Evolutionary conservation across 768 basidiomycete species (phyloP), one percentile per base, ranked within the genome.

Genomic region (Termitomyces sp.): DNA sequence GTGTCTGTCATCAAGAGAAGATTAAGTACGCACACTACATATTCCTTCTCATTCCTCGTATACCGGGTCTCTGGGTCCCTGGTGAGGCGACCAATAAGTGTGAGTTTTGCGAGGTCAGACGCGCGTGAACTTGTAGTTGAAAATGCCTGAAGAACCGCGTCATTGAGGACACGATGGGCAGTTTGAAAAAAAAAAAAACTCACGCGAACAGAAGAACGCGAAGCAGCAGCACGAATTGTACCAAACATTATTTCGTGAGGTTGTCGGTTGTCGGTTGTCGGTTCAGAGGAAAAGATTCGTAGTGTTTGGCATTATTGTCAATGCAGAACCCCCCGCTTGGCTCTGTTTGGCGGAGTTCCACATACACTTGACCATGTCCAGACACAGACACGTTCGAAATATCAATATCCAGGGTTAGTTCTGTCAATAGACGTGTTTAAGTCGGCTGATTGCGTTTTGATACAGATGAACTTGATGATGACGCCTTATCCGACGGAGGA

Each of bases 341-440:
- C 48, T 36, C 16, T 55, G 56, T 61, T 66, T 62, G 57, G 20
- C 36, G 45, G 16, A 20, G 30, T 20, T 48, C 45, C n/a, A 16
- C 44, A 14, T 38, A 1, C 59, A 33, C 0, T n/a, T 36, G 8
- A 52, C 26, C 60, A 94, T 98, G 94, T 98, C 96, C 5, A 81
- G 97, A 70, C 97, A 98, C 73, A 86, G 94, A 67, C 82, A 87
- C 72, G 79, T 98, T 62, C 80, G 90, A 61, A 94, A 94, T 73
- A 75, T 98, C 30, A 85, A 97, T 70, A 76, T 97, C 43, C 76
- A 84, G 57, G 87, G 90, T 87, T 47, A 71, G 57, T 35, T 18
- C 44, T 14, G 41, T 33, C 5, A n/a, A 28, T 32, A 38, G 11
- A 50, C 13, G 55, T 2, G 28, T 38, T 50, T 49, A 57, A 54